Conservation (phyloP, 495 filamentous ascomycete species). For the Sabuloglossum arenarium region DNA sequence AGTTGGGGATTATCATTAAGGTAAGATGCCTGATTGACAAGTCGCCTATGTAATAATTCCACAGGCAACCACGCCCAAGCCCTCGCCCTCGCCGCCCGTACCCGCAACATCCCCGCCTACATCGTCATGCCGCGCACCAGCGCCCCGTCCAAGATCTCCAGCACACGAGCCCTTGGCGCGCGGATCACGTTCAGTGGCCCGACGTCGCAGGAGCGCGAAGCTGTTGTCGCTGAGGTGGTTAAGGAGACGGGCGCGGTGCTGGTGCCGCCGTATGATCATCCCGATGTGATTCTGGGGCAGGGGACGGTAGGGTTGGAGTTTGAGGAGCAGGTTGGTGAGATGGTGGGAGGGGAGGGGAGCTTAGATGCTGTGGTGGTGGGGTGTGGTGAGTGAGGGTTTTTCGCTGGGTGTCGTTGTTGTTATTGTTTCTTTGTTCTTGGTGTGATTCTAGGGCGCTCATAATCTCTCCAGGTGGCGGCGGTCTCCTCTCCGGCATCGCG, state of each 20-base stretch:
- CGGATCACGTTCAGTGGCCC: constrained; percentile 64
- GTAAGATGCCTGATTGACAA: neutral
- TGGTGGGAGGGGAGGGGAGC: constrained; percentile 19
- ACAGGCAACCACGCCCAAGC: constrained; percentile 92
- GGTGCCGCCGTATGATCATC: constrained; percentile 81
- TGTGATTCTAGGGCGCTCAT: no score
- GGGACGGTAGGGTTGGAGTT: constrained; percentile 79
- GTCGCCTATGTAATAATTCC: constrained; percentile 3
- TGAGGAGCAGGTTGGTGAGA: constrained; percentile 39
- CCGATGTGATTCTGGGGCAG: constrained; percentile 77
- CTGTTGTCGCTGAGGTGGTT: constrained; percentile 43
- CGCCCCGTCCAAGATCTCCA: constrained; percentile 68
- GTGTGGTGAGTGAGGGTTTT: neutral
- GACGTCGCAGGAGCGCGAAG: constrained; percentile 64
- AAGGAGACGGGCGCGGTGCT: constrained; percentile 49
- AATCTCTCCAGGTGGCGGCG: constrained; percentile 73
- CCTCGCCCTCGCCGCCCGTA: constrained; percentile 63
- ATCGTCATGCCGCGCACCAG: constrained; percentile 84
- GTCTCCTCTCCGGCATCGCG: constrained; percentile 67
- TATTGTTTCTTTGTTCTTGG: no score
- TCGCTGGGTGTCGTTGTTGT: no score
- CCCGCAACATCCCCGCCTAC: constrained; percentile 41
- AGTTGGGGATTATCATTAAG: no score
- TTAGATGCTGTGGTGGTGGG: constrained; percentile 40
- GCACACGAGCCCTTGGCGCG: constrained; percentile 54